Percentiles rank a stretch among this genome's conserved stretches.
Conservation (phyloP, 345 rosid genomes). For the Lumnitzera racemosa region DNA sequence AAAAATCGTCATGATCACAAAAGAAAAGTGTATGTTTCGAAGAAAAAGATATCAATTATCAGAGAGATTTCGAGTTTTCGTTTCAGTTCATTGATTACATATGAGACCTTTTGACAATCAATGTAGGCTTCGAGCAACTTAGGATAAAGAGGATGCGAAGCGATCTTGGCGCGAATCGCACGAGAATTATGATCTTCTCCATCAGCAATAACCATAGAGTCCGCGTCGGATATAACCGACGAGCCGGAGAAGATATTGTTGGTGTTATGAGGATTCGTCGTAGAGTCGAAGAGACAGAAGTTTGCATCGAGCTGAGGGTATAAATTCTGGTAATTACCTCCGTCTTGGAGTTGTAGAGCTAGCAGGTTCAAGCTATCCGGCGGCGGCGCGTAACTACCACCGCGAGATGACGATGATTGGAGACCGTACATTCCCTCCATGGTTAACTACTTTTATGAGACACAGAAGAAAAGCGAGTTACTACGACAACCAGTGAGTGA, state of each 20-base stretch:
- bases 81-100: too few species aligned
- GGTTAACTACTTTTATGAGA: not conserved
- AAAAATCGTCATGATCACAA: too few species aligned
- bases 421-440: slow-evolving; percentile 34
- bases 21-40: too few species aligned
- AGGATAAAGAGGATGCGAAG: slow-evolving; percentile 54
- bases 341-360: not conserved
- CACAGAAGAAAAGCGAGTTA: too few species aligned
- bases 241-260: slow-evolving; percentile 14
- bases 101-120: slow-evolving; percentile 47
- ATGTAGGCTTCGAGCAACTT: slow-evolving; percentile 41
- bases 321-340: not conserved
- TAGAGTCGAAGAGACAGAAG: slow-evolving; percentile 5
- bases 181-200: slow-evolving; percentile 24
- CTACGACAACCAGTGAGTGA: too few species aligned
- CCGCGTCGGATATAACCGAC: slow-evolving; percentile 39
- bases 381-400: slow-evolving; percentile 4
- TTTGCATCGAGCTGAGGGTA: not conserved
- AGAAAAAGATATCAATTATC: too few species aligned
- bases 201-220: slow-evolving; percentile 26
- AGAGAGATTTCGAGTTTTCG: too few species aligned
- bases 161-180: slow-evolving; percentile 38
- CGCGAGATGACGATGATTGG: slow-evolving; percentile 9
- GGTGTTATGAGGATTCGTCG: too few species aligned
- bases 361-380: too few species aligned